These are phyloP conservation scores for Biancaea sappan DNA, from an alignment of 306 rosid species.

Conservation along the genomic window DNA sequence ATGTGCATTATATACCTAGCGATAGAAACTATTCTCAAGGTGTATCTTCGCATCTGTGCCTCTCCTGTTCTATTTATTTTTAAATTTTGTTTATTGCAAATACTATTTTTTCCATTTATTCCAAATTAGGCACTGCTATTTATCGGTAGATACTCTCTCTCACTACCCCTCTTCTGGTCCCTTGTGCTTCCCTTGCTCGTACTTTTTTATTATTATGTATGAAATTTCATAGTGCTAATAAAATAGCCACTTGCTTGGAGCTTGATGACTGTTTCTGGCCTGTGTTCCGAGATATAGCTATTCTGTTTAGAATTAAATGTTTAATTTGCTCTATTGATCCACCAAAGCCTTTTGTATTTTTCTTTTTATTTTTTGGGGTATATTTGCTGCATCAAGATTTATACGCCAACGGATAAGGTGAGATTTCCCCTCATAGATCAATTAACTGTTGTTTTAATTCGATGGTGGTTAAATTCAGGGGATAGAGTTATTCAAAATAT, in stretches of 20 bases:
- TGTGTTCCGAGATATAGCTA: background rate
- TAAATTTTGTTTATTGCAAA: constrained; percentile 38
- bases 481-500: no score
- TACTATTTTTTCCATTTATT: constrained; percentile 41
- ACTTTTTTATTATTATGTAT: background rate
- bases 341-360: background rate
- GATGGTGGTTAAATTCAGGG: background rate
- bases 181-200: background rate
- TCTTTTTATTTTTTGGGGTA: background rate
- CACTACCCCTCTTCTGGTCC: background rate
- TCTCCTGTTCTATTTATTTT: constrained; percentile 8
- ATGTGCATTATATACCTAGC: constrained; percentile 54
- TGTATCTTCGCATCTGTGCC: constrained; percentile 21
- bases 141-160: background rate
- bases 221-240: background rate
- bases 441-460: background rate
- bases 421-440: background rate
- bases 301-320: background rate
- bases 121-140: constrained; percentile 28
- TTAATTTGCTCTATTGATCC: background rate
- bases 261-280: background rate
- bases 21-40: constrained; percentile 54
- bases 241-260: background rate
- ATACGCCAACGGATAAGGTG: background rate
- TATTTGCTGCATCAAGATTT: background rate